phyloP scores from a whole-genome alignment of 2,329 filamentous ascomycete species.

The Chaetomium strumarium region DNA sequence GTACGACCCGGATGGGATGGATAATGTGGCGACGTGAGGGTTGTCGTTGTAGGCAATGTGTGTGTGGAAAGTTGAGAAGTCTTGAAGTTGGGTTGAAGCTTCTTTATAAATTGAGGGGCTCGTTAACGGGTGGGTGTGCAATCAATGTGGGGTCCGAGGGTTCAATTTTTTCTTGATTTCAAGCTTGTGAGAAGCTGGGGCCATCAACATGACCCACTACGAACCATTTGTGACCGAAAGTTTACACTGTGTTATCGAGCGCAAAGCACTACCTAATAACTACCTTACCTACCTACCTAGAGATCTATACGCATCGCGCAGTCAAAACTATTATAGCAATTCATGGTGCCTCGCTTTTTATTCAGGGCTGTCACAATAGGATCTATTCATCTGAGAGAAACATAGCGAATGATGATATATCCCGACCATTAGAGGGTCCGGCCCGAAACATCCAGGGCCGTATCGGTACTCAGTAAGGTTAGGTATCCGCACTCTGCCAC shows the following conservation, averaged over 20 bases:
- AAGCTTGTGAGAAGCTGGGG: neutral
- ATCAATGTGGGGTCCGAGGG: conserved; percentile 20
- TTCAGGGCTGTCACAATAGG: too few relatives aligned
- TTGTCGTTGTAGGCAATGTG: conserved; percentile 5
- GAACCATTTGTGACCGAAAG: too few relatives aligned
- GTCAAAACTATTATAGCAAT: too few relatives aligned
- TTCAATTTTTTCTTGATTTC: conserved; percentile 15
- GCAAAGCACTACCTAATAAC: too few relatives aligned
- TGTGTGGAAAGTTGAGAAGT: conserved; percentile 10
- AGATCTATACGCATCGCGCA: too few relatives aligned
- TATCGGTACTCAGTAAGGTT: too few relatives aligned
- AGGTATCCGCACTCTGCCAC: neutral
- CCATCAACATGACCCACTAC: too few relatives aligned
- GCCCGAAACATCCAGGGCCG: neutral
- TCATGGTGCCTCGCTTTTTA: too few relatives aligned
- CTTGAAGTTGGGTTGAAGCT: conserved; percentile 14
- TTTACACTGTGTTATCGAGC: too few relatives aligned
- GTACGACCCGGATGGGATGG: conserved; percentile 1
- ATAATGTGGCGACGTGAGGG: neutral
- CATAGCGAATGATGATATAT: too few relatives aligned
- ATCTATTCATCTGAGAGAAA: too few relatives aligned
- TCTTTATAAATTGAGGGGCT: conserved; percentile 22
- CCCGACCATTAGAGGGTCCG: neutral
- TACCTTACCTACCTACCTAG: too few relatives aligned
- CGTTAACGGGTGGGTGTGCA: conserved; percentile 11